Evolutionary conservation across 176 grass and related monocot genomes (phyloP).

Genomic region (Secale cereale): DNA sequence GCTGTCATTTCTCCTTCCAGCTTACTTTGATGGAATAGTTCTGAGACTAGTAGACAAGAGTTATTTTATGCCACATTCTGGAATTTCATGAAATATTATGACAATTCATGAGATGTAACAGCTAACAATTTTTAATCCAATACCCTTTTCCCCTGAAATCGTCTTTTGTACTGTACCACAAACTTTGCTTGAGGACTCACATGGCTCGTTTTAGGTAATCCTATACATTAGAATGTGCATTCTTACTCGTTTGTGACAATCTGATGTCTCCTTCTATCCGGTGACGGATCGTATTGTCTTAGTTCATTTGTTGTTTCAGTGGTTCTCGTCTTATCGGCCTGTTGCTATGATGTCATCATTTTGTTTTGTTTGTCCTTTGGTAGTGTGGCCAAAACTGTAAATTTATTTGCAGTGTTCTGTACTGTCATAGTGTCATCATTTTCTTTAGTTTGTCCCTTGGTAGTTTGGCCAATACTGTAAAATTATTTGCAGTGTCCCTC

Average conservation of each 20-base stretch:
- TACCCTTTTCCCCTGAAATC: conserved; percentile 21
- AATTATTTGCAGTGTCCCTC: background rate
- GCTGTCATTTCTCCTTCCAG: conserved; percentile 66
- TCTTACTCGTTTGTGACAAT: background rate
- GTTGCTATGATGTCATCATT: background rate
- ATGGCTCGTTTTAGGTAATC: conserved; percentile 17
- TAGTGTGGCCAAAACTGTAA: background rate
- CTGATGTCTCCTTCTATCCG: background rate
- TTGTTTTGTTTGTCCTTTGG: background rate
- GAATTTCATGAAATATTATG: conserved; percentile 31
- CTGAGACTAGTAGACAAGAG: conserved; percentile 51
- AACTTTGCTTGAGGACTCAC: conserved; percentile 22
- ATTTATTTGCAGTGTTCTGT: background rate
- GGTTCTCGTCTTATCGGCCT: background rate
- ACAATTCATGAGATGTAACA: conserved; percentile 33
- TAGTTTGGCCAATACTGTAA: background rate
- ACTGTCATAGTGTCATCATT: background rate
- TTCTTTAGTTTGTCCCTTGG: background rate
- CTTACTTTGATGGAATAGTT: conserved; percentile 73
- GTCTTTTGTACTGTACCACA: conserved; percentile 14
- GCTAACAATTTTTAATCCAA: conserved; percentile 28
- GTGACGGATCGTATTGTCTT: background rate
- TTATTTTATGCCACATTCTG: conserved; percentile 46
- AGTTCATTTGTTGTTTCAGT: background rate
- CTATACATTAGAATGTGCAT: conserved; percentile 27